Evolutionary conservation across 208 protist species (phyloP).

Genomic region (Leishmania guyanensis): DNA sequence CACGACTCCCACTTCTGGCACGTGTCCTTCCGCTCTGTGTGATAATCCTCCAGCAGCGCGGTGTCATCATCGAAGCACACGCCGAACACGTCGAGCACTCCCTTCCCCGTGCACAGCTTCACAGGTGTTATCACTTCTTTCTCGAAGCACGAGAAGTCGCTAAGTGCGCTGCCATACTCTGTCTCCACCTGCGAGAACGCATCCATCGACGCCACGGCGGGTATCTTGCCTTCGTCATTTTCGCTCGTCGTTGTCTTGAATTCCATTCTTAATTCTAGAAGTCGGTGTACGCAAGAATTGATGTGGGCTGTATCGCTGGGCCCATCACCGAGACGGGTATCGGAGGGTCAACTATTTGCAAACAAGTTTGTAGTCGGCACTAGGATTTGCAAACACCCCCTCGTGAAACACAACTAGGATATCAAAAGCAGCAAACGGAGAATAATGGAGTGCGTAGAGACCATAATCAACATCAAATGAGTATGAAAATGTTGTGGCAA

Average conservation of each 20-base stretch:
- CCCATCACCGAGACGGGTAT: neutral
- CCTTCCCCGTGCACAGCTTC: constrained; percentile 41
- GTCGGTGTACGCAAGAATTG: neutral
- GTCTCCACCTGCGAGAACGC: constrained; percentile 59
- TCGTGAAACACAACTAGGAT: neutral
- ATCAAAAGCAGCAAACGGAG: neutral
- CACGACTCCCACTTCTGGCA: constrained; percentile 59
- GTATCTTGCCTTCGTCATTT: constrained; percentile 47
- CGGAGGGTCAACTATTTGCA: neutral
- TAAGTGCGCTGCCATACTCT: constrained; percentile 62
- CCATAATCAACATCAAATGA: neutral
- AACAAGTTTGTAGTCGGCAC: neutral
- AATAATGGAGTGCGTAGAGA: neutral
- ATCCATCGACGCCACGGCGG: constrained; percentile 42
- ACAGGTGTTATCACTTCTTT: constrained; percentile 58
- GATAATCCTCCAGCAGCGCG: constrained; percentile 47
- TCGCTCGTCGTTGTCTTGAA: constrained; percentile 49
- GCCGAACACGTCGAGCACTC: constrained; percentile 64
- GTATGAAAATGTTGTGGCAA: neutral
- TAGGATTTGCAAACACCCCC: neutral
- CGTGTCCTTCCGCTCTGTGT: constrained; percentile 46
- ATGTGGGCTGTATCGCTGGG: neutral
- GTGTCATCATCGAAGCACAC: constrained; percentile 61
- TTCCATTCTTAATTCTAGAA: neutral
- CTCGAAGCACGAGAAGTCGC: constrained; percentile 50